Evolutionary conservation across 164 flowering plant genomes (phyloP).

Genomic region (Sextonia rubra): DNA sequence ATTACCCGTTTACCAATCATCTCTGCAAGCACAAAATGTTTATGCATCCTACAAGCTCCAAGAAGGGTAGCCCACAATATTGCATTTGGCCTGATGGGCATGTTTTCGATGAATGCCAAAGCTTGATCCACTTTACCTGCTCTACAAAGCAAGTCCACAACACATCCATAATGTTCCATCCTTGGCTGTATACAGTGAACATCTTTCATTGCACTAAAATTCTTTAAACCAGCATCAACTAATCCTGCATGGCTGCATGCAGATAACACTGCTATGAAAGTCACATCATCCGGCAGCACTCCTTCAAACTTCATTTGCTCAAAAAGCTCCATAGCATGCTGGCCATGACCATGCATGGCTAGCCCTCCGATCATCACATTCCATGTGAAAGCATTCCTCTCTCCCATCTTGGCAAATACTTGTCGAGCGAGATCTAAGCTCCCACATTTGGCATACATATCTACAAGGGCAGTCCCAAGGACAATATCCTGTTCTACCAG

Average conservation of each 20-base stretch:
- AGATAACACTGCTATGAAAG: slow-evolving; percentile 30
- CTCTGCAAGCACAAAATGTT: slow-evolving; percentile 16
- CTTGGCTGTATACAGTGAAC: slow-evolving; percentile 24
- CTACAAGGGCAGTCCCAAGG: slow-evolving; percentile 40
- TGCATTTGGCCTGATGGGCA: slow-evolving; percentile 22
- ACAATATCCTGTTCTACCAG: slow-evolving; percentile 25
- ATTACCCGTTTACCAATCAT: slow-evolving; percentile 13
- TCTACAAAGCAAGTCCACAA: slow-evolving; percentile 37
- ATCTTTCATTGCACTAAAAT: slow-evolving; percentile 23
- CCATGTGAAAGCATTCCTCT: slow-evolving; percentile 29
- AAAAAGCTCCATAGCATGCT: slow-evolving; percentile 23
- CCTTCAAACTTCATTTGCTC: slow-evolving; percentile 19
- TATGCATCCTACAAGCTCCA: slow-evolving; percentile 15
- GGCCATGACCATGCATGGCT: slow-evolving; percentile 33
- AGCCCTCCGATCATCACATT: slow-evolving; percentile 37
- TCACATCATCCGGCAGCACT: slow-evolving; percentile 31
- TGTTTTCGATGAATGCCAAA: slow-evolving; percentile 14
- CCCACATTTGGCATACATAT: slow-evolving; percentile 89
- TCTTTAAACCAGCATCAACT: slow-evolving; percentile 21
- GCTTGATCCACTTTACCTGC: slow-evolving; percentile 22
- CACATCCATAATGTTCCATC: slow-evolving; percentile 43
- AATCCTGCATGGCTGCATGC: slow-evolving; percentile 40
- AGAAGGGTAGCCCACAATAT: slow-evolving; percentile 20
- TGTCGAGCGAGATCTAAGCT: slow-evolving; percentile 32
- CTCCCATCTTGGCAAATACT: slow-evolving; percentile 23